These are phyloP conservation scores for Arachis monticola DNA, from an alignment of 331 rosid genomes.

Conservation along the genomic window DNA sequence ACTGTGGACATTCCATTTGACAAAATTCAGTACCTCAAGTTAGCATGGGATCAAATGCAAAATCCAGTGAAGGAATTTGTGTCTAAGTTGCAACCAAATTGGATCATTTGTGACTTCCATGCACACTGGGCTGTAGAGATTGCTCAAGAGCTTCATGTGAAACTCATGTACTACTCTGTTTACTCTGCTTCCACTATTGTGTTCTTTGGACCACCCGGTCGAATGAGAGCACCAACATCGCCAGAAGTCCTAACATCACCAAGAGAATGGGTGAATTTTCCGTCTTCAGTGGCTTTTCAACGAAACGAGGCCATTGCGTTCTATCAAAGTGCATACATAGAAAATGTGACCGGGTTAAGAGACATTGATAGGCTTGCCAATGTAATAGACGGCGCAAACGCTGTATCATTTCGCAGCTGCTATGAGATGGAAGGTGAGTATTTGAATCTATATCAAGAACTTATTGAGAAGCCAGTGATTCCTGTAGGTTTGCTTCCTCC, in stretches of 20 bases:
- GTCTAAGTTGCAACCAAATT: constrained; percentile 39
- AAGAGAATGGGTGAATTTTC: constrained; percentile 29
- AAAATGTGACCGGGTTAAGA: constrained; percentile 29
- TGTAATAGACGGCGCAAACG: constrained; percentile 24
- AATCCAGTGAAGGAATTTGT: constrained; percentile 29
- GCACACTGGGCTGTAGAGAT: constrained; percentile 43
- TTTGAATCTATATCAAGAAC: constrained; percentile 30
- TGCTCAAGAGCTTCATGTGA: constrained; percentile 43
- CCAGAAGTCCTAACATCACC: constrained; percentile 1
- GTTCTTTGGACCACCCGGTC: not conserved
- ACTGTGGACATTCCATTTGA: constrained; percentile 49
- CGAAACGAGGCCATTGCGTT: constrained; percentile 27
- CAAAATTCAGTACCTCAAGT: constrained; percentile 29
- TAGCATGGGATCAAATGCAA: constrained; percentile 35
- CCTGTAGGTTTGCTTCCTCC: constrained; percentile 48
- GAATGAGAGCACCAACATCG: not conserved
- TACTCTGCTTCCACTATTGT: no score
- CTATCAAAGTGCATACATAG: not conserved
- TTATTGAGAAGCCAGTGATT: constrained; percentile 43
- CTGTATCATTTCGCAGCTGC: constrained; percentile 39
- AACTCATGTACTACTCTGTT: constrained; percentile 27
- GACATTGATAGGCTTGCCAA: constrained; percentile 4
- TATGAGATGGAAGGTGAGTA: constrained; percentile 52
- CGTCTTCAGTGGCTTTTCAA: constrained; percentile 32
- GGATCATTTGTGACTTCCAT: constrained; percentile 44